Base-by-base conservation (phyloP, 1,284 basidiomycete genomes). In the Ustilago cynodontis region DNA sequence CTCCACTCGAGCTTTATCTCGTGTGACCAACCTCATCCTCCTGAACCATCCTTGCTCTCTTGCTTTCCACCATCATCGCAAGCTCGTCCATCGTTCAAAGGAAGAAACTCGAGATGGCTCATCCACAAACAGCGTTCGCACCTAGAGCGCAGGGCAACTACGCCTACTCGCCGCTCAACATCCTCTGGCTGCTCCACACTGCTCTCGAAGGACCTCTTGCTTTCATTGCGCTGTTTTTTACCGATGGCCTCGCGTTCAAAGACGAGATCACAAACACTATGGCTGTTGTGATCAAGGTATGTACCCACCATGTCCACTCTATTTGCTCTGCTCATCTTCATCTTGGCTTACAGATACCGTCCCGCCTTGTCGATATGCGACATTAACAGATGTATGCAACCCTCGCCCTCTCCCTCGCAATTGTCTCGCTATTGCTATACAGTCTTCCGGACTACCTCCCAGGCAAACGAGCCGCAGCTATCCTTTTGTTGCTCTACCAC, bases 181-280 rank as follows among this genome's bases (percentile, higher is more conserved):
- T 78, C 43, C 47, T 93, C 2, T 93, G 93, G 85, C 88, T 94
- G 43, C 86, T 93, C 35, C 93, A 94, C 82, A 89, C 93, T 72
- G 92, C 91, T 11, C 87, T 93, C 54, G 93, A 94, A 83, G 88
- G 90, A 5, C 93, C 93, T 0, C 82, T 94, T 26, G 92, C 91
- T 2, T 86, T 93, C 39, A 91, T 93, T 83, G 92, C 92, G 3
- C 87, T 93, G 39, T 90, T 90, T 87, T 88, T 90, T 2, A 91
- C 92, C 1, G 79, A 86, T 13, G 87, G 84, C 7, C 86, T 94
- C 13, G 92, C 92, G 0, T 93, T 94, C 45, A 68, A 71, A 84
- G 82, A 93, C 57, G 90, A 93, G 83, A 88, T 93, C 71, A 93
- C 91, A 77, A 94, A 94, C 86, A 94, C 93, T 3, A 89, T 92